Evolutionary conservation across 805 yeast species (phyloP), one percentile per base, ranked within the genome.

Genomic region (Teunomyces stri): DNA sequence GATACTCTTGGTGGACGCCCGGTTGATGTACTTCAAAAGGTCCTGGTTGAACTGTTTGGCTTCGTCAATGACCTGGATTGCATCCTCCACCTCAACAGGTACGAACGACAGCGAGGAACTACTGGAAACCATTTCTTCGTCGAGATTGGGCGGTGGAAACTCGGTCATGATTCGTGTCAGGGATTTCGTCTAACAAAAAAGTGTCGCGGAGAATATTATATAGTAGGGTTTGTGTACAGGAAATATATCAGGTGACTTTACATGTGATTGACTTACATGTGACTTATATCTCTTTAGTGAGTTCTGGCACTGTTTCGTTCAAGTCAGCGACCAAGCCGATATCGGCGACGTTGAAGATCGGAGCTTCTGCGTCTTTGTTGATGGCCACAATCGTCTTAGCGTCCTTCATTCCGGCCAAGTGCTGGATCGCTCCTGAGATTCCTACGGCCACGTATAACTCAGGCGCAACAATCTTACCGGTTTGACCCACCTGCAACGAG

Each of bases 391-490:
- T 89, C 30, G 84, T 82, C 72, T 90, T 92, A 37, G 97, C 80
- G 64, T 92, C 97, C 70, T 91, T 92, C 97, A 92, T 92, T 54
- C 99, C 99, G 1, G 99, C 99, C 60, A 94, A 74, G 70, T 92
- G 99, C 72, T 92, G 99, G 61, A 92, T 92, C 28, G 99, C 99
- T 52, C 99, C 99, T 16, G 96, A 87, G 48, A 94, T 81, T 53
- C 99, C 99, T 36, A 91, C 83, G 2, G 97, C 98, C 40, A 94
- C 69, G 65, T 94, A 94, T 52, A 91, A 77, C 36, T 91, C 96
- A 35, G 99, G 99, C 6, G 98, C 98, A 29, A 94, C 95, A 46
- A 91, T 91, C 68, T 94, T 94, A 58, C 99, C 99, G 7, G 99
- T 92, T 72, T 92, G 99, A 46, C 99, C 99, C 51, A 92, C 91